A percentile compares a stretch with the other conserved stretches of the same genome.
Conservation (phyloP, 176 grass and related monocot genomes). For the Bromus sterilis region DNA sequence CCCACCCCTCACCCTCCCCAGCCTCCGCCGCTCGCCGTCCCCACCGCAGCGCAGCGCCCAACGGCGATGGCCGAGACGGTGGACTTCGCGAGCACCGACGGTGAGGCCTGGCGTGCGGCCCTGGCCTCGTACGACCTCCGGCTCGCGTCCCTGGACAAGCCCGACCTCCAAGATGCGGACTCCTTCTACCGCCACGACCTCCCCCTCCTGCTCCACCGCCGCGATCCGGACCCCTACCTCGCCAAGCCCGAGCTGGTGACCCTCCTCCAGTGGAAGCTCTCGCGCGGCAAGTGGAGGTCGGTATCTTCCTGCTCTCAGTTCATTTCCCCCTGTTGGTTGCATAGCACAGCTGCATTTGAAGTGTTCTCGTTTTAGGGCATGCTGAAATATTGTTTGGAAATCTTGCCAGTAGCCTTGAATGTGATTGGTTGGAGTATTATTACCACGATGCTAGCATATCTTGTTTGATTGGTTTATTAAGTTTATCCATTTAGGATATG, state of each 20-base stretch:
- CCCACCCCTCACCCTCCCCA: not conserved
- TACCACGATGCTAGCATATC: not conserved
- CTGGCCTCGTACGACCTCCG: conserved; percentile 55
- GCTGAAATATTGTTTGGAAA: not conserved
- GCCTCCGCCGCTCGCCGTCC: not conserved
- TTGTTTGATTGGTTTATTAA: not conserved
- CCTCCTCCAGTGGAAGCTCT: conserved; percentile 95
- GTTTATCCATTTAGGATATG: not conserved
- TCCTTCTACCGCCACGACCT: conserved; percentile 74
- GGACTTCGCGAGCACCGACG: conserved; percentile 56
- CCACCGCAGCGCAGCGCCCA: not conserved
- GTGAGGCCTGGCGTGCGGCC: conserved; percentile 43
- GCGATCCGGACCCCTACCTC: conserved; percentile 57
- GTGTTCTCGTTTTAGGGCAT: not conserved
- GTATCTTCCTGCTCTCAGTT: not conserved
- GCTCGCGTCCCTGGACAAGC: conserved; percentile 48
- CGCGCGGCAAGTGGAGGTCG: conserved; percentile 84
- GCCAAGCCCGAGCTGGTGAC: conserved; percentile 66
- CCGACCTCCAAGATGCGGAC: conserved; percentile 56
- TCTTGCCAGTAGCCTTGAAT: not conserved
- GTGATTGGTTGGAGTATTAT: not conserved
- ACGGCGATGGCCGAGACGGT: conserved; percentile 34
- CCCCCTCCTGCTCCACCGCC: conserved; percentile 45
- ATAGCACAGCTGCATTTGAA: not conserved
- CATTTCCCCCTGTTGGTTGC: not conserved